Evolutionary conservation across 2,329 filamentous ascomycete species (phyloP).

Genomic region (Monilinia aucupariae): DNA sequence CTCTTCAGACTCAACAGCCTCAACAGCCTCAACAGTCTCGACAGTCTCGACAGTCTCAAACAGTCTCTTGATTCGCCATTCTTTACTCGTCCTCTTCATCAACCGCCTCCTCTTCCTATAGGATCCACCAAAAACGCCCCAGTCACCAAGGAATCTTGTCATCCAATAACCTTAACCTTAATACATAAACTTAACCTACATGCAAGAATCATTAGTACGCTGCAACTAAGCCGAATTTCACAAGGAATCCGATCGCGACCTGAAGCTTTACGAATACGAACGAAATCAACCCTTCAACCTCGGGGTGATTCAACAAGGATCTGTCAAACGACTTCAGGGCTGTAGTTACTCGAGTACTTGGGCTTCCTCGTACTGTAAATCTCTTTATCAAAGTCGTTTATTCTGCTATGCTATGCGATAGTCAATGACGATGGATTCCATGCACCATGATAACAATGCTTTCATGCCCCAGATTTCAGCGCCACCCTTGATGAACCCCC

Average conservation of each 20-base stretch:
- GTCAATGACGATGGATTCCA: slow-evolving; percentile 22
- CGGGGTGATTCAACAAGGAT: neutral
- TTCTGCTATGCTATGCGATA: slow-evolving; percentile 18
- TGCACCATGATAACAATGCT: slow-evolving; percentile 18
- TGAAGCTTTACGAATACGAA: slow-evolving; percentile 15
- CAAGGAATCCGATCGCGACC: neutral
- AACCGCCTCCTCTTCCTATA: neutral
- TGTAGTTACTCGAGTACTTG: neutral
- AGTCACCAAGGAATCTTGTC: neutral
- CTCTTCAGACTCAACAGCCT: no score
- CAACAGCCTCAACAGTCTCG: no score
- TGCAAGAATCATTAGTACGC: no score
- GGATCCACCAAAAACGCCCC: slow-evolving; percentile 8
- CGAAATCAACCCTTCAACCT: neutral
- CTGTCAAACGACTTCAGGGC: neutral
- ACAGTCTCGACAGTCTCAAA: no score
- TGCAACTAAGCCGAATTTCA: no score
- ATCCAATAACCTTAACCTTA: no score
- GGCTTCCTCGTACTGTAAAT: no score
- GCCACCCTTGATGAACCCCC: slow-evolving; percentile 59
- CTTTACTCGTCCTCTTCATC: neutral
- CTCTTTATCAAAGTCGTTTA: neutral
- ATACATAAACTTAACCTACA: no score
- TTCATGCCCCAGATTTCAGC: slow-evolving; percentile 55
- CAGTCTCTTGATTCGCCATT: no score